Conservation (phyloP, 345 rosid genomes). For the Iberis pinnata region DNA sequence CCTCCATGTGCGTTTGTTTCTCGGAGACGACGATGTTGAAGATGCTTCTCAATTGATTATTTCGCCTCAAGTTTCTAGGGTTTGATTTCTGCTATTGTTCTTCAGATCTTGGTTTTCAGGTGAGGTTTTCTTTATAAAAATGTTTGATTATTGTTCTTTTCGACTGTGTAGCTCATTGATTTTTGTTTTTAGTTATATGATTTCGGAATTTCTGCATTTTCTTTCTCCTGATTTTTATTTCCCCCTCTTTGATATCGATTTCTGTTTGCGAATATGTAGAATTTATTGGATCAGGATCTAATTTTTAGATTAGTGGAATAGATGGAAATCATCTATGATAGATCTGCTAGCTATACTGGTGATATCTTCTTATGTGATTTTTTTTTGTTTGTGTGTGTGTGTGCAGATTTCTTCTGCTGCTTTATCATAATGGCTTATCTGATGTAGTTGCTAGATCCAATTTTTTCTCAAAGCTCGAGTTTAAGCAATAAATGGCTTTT, state of each 20-base stretch:
- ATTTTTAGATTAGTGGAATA: background rate
- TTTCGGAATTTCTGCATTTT: no score
- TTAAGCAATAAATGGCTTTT: background rate
- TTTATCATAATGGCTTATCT: constrained; percentile 24
- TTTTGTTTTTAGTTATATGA: background rate
- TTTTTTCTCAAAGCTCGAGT: constrained; percentile 16
- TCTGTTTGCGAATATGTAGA: no score
- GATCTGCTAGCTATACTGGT: constrained; percentile 17
- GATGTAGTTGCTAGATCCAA: constrained; percentile 30
- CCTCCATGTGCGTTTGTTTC: constrained; percentile 13
- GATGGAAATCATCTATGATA: no score
- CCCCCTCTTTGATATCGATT: background rate
- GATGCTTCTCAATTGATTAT: constrained; percentile 12
- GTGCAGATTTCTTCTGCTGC: constrained; percentile 19
- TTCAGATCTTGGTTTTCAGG: constrained; percentile 24
- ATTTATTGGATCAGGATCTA: constrained; percentile 20
- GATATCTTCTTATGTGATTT: background rate
- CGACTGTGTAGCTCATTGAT: constrained; percentile 5
- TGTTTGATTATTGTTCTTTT: background rate
- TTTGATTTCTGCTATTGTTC: background rate
- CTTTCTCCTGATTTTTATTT: background rate
- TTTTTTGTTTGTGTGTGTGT: no score
- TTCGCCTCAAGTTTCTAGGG: background rate
- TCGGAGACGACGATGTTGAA: background rate
- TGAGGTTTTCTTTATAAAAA: constrained; percentile 7